A percentile compares a stretch with the other conserved stretches of the same genome.
Conservation (phyloP, 495 filamentous ascomycete species). For the Neurospora sp. region DNA sequence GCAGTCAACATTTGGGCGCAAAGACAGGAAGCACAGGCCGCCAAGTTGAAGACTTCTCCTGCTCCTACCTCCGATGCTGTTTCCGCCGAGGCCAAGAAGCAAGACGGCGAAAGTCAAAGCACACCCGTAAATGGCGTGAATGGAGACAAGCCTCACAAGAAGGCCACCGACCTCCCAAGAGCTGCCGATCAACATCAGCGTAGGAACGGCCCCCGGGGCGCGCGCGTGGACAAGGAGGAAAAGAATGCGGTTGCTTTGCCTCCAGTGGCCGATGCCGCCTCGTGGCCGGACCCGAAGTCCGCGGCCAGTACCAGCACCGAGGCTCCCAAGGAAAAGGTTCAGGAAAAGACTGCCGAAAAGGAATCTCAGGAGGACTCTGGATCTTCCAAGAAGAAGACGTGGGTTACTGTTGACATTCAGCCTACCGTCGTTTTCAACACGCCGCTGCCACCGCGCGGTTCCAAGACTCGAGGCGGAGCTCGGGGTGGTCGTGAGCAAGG, state of each 20-base stretch:
- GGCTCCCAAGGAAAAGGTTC: constrained; percentile 21
- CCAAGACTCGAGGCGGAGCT: constrained; percentile 48
- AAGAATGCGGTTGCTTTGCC: constrained; percentile 31
- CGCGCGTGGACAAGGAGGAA: constrained; percentile 41
- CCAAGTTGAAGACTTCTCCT: constrained; percentile 48
- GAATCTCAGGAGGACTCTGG: constrained; percentile 52
- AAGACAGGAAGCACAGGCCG: constrained; percentile 52
- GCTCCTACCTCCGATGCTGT: constrained; percentile 9
- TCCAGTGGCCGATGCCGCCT: constrained; percentile 55
- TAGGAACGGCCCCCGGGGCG: constrained; percentile 35
- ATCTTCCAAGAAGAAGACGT: constrained; percentile 55
- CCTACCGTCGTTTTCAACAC: constrained; percentile 78
- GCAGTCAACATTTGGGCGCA: constrained; percentile 78
- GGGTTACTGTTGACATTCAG: constrained; percentile 61
- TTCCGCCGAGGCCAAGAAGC: constrained; percentile 11
- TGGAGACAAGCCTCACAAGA: constrained; percentile 40
- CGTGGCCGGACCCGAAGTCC: constrained; percentile 85
- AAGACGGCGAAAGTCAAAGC: constrained; percentile 9
- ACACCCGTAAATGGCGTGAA: constrained; percentile 11
- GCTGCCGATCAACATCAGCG: constrained; percentile 29
- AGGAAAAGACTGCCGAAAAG: constrained; percentile 54
- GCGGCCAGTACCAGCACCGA: constrained; percentile 66
- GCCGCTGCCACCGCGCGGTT: constrained; percentile 51
- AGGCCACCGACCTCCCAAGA: constrained; percentile 40
- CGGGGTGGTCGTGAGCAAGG: constrained; percentile 41